A percentile compares a stretch with the other conserved stretches of the same genome.
phyloP scores from a whole-genome alignment of 495 filamentous ascomycete genomes.

The Aspergillus heteromorphus region DNA sequence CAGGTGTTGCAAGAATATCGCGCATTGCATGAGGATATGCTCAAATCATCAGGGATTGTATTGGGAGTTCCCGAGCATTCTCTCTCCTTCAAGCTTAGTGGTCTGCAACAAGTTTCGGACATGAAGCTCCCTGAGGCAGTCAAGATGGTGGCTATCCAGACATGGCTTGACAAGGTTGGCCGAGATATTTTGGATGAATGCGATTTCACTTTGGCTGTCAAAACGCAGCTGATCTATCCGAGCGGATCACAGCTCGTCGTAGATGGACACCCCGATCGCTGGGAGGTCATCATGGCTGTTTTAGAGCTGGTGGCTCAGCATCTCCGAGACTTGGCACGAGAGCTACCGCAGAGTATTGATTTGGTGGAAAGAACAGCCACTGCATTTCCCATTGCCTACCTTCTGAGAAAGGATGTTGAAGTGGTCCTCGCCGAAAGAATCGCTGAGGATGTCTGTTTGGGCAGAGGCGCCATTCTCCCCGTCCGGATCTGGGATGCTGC shows the following conservation, averaged over 20 bases:
- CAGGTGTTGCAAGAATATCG: slow-evolving; percentile 7
- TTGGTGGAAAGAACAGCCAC: slow-evolving; percentile 15
- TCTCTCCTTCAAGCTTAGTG: slow-evolving; percentile 63
- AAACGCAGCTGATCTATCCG: slow-evolving; percentile 63
- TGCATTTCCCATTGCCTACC: slow-evolving; percentile 16
- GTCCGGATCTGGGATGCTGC: background rate
- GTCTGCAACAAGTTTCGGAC: slow-evolving; percentile 44
- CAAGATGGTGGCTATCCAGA: slow-evolving; percentile 24
- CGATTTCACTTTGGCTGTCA: slow-evolving; percentile 56
- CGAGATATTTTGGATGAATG: slow-evolving; percentile 61
- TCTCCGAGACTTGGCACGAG: slow-evolving; percentile 12
- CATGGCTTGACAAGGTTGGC: slow-evolving; percentile 35
- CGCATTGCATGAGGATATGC: slow-evolving; percentile 42
- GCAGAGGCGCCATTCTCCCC: slow-evolving; percentile 16
- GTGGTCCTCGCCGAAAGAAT: slow-evolving; percentile 6
- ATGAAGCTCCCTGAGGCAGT: slow-evolving; percentile 6
- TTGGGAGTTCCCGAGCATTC: slow-evolving; percentile 64
- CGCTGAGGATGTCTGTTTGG: slow-evolving; percentile 7
- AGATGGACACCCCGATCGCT: slow-evolving; percentile 55
- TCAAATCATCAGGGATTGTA: slow-evolving; percentile 44
- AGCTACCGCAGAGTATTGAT: slow-evolving; percentile 35
- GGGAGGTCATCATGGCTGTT: slow-evolving; percentile 51
- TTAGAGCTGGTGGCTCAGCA: slow-evolving; percentile 37
- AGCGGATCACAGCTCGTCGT: slow-evolving; percentile 50
- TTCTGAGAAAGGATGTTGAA: slow-evolving; percentile 19